Percentiles rank a stretch among this genome's conserved stretches.
These are phyloP conservation scores for Neurospora tetrasperma DNA, from an alignment of 495 filamentous ascomycete species.

Conservation along the genomic window DNA sequence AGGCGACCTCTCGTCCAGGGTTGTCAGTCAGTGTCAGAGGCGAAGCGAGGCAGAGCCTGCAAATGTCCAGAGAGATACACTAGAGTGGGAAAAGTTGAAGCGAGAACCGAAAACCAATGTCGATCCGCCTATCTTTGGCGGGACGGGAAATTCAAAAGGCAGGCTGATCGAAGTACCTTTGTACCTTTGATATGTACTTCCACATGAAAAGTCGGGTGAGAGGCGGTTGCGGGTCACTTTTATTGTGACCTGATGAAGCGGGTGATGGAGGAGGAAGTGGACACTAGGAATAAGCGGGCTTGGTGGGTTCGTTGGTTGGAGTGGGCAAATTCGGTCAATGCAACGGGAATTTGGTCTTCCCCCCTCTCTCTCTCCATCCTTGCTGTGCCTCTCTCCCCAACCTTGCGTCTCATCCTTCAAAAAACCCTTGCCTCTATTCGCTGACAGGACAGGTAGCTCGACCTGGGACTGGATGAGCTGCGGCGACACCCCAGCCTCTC, in stretches of 20 bases:
- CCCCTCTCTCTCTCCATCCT: neutral
- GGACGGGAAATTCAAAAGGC: neutral
- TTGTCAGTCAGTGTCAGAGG: neutral
- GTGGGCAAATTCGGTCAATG: neutral
- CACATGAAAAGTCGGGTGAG: neutral
- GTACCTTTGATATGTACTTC: slow-evolving; percentile 1
- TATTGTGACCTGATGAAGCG: neutral
- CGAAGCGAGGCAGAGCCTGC: neutral
- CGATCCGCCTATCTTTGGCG: neutral
- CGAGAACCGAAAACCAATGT: neutral
- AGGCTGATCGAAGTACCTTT: neutral
- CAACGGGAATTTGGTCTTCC: neutral
- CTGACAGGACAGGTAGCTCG: neutral
- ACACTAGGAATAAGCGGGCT: neutral
- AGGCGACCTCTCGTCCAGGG: neutral
- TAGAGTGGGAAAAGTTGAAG: neutral
- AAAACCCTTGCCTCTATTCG: neutral
- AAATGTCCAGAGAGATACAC: neutral
- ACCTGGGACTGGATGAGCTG: neutral
- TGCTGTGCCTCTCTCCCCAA: neutral
- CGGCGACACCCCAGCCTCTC: neutral
- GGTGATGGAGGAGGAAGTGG: neutral
- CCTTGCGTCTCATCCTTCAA: neutral
- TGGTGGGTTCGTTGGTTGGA: neutral
- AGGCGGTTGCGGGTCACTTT: neutral